These are phyloP conservation scores for Neurospora terricola DNA, from an alignment of 495 filamentous ascomycete species.

Conservation along the genomic window DNA sequence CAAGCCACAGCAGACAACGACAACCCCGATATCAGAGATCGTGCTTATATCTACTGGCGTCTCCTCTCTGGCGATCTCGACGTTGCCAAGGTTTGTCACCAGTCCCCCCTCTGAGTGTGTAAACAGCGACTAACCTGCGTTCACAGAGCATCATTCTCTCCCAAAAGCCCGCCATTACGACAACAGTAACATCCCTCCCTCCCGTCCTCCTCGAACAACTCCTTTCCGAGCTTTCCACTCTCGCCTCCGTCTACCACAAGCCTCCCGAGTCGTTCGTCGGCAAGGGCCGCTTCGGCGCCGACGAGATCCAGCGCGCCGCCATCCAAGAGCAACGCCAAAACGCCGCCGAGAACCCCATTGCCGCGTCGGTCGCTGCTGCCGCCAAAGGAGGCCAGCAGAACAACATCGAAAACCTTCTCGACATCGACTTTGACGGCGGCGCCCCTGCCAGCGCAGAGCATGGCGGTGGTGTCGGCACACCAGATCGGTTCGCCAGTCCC, in stretches of 20 bases:
- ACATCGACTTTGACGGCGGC: constrained; percentile 96
- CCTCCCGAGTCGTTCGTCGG: constrained; percentile 98
- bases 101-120: background rate
- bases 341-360: constrained; percentile 86
- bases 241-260: constrained; percentile 95
- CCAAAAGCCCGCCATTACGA: constrained; percentile 91
- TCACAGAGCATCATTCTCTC: constrained; percentile 73
- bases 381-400: constrained; percentile 49
- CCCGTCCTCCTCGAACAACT: constrained; percentile 89
- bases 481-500: constrained; percentile 66
- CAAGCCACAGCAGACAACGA: constrained; percentile 99
- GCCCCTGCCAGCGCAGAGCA: constrained; percentile 82
- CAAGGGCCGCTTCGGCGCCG: constrained; percentile 73
- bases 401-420: constrained; percentile 90
- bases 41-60: constrained; percentile 99
- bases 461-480: constrained; percentile 60
- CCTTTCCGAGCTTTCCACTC: constrained; percentile 90
- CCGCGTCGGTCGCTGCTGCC: constrained; percentile 67
- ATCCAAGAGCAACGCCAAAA: constrained; percentile 94
- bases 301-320: constrained; percentile 88
- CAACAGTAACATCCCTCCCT: constrained; percentile 91
- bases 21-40: constrained; percentile 89
- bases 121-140: background rate
- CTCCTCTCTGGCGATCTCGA: constrained; percentile 89
- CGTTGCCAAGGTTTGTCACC: constrained; percentile 47